Base-by-base conservation (phyloP, 805 yeast species). In the Spathaspora sp. region DNA sequence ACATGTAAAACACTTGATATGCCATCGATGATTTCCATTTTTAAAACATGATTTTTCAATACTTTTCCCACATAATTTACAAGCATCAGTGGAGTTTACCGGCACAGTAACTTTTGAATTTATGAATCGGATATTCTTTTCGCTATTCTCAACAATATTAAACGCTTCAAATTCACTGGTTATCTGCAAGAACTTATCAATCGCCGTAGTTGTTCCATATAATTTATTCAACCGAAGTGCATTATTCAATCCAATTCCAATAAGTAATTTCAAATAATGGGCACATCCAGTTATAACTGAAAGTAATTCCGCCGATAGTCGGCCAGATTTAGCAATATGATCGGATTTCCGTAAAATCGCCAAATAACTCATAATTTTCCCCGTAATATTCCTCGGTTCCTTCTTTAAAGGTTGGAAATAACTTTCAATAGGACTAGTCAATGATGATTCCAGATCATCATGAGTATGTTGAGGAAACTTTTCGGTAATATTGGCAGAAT, bases 271-370 rank as follows among this genome's bases (percentile, higher is more conserved):
- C 60, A 94, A 75, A 67, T 91, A 93, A 65, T 94, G 98, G 0
- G 99, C 97, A 59, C 93, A 73, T 0, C 96, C 91, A 1, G 97
- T 89, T 5, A 92, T 92, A 10, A 92, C 82, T 0, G 93, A 82
- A 57, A 94, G 77, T 40, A 93, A 64, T 50, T 83, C 86, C 3
- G 87, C 85, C 0, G 91, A 81, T 42, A 80, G 70, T 44, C 78
- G 56, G 56, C 77, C 77, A 3, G 75, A 69, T 9, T 65, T 60
- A 2, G 68, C 62, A 2, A 69, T 61, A 45, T 68, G 68, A 58
- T 67, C 56, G 0, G 82, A 75, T 60, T 89, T 90, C 55, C 97
- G 77, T 43, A 94, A 70, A 32, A 90, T 77, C 0, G 96, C 91
- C 64, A 94, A 77, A 69, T 90, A 93, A 47, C 89, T 83, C 86